Conservation (phyloP, 2,329 filamentous ascomycete species). For the Trichoderma sp. region DNA sequence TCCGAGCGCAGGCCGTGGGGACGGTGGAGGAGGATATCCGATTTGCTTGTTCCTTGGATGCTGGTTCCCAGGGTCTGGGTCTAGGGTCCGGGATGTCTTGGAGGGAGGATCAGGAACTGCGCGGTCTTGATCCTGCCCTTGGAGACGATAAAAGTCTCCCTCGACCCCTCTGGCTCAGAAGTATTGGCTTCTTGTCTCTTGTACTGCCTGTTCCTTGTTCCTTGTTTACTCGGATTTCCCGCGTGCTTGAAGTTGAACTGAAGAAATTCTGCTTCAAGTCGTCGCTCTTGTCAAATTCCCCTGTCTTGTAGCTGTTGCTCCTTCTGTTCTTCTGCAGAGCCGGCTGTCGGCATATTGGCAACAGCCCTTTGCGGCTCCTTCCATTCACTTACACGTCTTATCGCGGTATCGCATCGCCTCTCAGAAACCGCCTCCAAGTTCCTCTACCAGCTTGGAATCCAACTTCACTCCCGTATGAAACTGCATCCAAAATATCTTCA, state of each 20-base stretch:
- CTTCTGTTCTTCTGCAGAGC: not conserved
- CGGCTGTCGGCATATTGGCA: not conserved
- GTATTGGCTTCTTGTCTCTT: not conserved
- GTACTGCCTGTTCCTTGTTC: not conserved
- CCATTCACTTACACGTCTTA: conserved; percentile 15
- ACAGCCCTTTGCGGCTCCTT: not conserved
- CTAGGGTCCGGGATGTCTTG: conserved; percentile 5
- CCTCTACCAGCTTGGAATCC: not conserved
- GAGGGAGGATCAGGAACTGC: not conserved
- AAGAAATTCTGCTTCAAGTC: not conserved
- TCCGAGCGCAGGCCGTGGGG: not conserved
- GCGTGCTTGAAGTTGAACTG: not conserved
- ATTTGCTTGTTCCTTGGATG: not conserved
- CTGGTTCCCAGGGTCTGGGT: not conserved
- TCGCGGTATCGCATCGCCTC: not conserved
- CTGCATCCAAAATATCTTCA: not conserved
- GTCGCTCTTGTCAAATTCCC: not conserved
- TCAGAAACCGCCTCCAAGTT: not conserved
- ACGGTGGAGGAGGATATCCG: not conserved
- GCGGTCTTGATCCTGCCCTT: conserved; percentile 14
- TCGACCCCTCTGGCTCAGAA: conserved; percentile 3
- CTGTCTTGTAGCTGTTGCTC: not conserved
- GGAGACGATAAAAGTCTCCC: conserved; percentile 18
- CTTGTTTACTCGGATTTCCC: not conserved
- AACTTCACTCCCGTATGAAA: not conserved